Evolutionary conservation across 352 stramenopile species (phyloP).

Genomic region (Phytophthora hibernalis): DNA sequence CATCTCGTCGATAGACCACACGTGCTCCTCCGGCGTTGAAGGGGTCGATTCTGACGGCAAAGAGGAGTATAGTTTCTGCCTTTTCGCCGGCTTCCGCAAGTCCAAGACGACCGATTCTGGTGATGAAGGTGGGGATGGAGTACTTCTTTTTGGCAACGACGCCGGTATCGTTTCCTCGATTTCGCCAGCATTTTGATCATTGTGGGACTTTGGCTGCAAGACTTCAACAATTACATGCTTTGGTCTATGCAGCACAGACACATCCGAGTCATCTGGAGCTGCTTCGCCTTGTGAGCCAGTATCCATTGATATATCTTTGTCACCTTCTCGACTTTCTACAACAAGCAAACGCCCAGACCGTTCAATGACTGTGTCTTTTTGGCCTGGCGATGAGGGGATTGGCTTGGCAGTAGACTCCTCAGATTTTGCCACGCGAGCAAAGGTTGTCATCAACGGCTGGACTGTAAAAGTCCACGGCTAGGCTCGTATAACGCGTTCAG

Average conservation of each 20-base stretch:
- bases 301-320: neutral
- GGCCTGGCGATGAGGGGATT: neutral
- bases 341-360: constrained; percentile 5
- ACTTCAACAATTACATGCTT: constrained; percentile 32
- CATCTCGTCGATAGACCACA: constrained; percentile 58
- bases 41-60: constrained; percentile 4
- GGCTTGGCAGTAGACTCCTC: constrained; percentile 14
- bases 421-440: constrained; percentile 32
- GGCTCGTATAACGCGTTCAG: constrained; percentile 73
- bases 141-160: constrained; percentile 13
- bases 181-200: neutral
- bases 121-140: constrained; percentile 13
- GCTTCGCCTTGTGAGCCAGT: neutral
- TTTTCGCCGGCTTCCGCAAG: constrained; percentile 31
- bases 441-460: constrained; percentile 61
- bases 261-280: constrained; percentile 5
- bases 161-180: neutral
- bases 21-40: constrained; percentile 24
- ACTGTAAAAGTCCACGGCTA: constrained; percentile 65
- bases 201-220: constrained; percentile 11
- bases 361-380: neutral
- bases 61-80: constrained; percentile 32
- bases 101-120: constrained; percentile 24
- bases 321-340: constrained; percentile 5
- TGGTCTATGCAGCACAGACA: constrained; percentile 4